Evolutionary conservation across 176 grass and related monocot genomes (phyloP), one percentile per base, ranked within the genome.

Genomic region (Oropetium thomaeum): DNA sequence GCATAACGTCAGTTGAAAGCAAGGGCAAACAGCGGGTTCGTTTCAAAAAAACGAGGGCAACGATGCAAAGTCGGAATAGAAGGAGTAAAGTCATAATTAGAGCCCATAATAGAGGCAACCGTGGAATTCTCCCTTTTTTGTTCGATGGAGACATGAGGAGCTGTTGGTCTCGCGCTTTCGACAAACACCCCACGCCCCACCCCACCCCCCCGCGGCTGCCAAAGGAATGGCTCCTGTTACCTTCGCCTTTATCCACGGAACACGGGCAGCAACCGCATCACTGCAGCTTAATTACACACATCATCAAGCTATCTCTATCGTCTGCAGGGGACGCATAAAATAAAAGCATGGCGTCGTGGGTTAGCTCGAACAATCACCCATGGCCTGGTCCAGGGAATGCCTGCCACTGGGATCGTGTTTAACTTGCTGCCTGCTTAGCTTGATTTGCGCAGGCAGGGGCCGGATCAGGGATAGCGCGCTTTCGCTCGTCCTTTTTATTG

Each of bases 371-470:
- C 39, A 27, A 44, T 29, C n/a, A n/a, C n/a, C 39, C 23, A 17
- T 29, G 39, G 5, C 2, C 2, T 59, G 51, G 66, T 68, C 48
- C 44, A 59, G 14, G n/a, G 48, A 47, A 73, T 82, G 79, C 78
- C 79, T 54, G 69, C 75, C 52, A n/a, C n/a, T n/a, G n/a, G n/a
- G n/a, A n/a, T n/a, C n/a, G n/a, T n/a, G n/a, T n/a, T n/a, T n/a
- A n/a, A n/a, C n/a, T n/a, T n/a, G n/a, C n/a, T n/a, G n/a, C 11
- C 3, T 80, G 65, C 62, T 57, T 76, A 64, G 41, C 82, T 72
- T 20, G 61, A 81, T 67, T 62, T 67, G 77, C 16, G 49, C 47
- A 33, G 72, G 67, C 66, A 82, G 64, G 41, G 60, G 67, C 73
- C 73, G 64, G 60, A 67, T 39, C n/a, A 80, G 47, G 54, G 67